These are phyloP conservation scores for Lactifluus rugatus DNA, from an alignment of 768 basidiomycete species.

Conservation along the genomic window DNA sequence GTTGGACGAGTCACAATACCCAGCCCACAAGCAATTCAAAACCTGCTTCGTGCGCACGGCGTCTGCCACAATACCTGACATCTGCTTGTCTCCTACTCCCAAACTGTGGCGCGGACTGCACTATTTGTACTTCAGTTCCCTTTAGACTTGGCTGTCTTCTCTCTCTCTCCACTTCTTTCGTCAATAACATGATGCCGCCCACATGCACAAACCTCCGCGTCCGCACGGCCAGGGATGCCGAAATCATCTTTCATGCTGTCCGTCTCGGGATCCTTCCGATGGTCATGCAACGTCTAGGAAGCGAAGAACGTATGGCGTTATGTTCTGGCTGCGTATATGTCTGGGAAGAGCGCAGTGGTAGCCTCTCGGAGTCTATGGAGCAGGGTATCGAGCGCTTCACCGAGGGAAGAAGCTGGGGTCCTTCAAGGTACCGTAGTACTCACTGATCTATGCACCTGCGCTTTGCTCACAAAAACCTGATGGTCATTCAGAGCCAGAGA, in stretches of 20 bases:
- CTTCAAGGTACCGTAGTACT: constrained; percentile 26
- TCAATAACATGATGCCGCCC: constrained; percentile 26
- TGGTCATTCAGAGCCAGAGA: constrained; percentile 7
- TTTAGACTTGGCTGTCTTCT: constrained; percentile 11
- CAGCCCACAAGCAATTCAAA: constrained; percentile 6
- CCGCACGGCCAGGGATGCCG: constrained; percentile 29
- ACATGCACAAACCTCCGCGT: constrained; percentile 30
- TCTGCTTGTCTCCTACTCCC: constrained; percentile 10
- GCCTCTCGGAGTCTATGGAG: constrained; percentile 28
- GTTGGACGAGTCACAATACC: constrained; percentile 10
- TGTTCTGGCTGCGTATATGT: constrained; percentile 31
- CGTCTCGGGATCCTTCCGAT: constrained; percentile 27
- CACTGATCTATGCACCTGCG: background rate
- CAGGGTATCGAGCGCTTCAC: constrained; percentile 32
- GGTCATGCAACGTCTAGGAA: constrained; percentile 31
- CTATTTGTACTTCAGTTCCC: constrained; percentile 16
- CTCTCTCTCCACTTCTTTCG: constrained; percentile 5
- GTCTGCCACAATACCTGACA: constrained; percentile 7
- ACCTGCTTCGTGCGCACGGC: constrained; percentile 8
- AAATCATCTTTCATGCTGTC: constrained; percentile 34
- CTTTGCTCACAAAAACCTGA: background rate
- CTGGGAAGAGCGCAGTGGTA: constrained; percentile 30
- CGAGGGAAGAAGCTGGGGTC: constrained; percentile 31
- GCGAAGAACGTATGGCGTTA: constrained; percentile 30
- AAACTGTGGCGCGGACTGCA: constrained; percentile 3